A percentile compares a stretch with the other conserved stretches of the same genome.
Evolutionary conservation across 2,329 filamentous ascomycete genomes (phyloP).

Genomic region (Beauveria brongniartii): DNA sequence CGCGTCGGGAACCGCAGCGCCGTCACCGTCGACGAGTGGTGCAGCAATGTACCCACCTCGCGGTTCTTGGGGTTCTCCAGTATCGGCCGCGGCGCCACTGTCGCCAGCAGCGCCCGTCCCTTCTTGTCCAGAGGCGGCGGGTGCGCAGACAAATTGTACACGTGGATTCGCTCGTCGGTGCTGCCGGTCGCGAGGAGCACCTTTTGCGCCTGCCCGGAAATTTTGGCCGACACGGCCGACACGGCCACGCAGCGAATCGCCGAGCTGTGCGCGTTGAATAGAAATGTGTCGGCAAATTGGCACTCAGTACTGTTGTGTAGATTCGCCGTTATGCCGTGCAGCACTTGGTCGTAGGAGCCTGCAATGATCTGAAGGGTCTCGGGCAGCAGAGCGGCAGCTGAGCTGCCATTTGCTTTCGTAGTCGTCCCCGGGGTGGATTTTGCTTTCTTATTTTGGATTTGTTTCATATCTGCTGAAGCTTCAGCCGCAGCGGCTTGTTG

Average conservation of each 20-base stretch:
- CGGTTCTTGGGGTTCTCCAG: conserved; percentile 80
- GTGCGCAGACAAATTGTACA: conserved; percentile 78
- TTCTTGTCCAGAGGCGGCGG: conserved; percentile 42
- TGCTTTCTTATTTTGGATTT: conserved; percentile 24
- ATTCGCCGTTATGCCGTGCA: conserved; percentile 83
- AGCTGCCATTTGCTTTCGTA: conserved; percentile 16
- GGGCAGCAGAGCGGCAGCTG: conserved; percentile 16
- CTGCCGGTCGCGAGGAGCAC: conserved; percentile 84
- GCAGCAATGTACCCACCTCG: conserved; percentile 76
- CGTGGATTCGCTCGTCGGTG: conserved; percentile 89
- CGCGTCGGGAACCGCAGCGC: conserved; percentile 74
- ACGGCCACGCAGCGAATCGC: conserved; percentile 84
- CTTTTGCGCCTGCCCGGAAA: conserved; percentile 62
- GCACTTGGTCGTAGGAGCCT: conserved; percentile 86
- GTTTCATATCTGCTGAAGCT: conserved; percentile 14
- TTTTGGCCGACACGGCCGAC: conserved; percentile 61
- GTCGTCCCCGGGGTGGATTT: conserved; percentile 17
- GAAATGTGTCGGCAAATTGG: conserved; percentile 78
- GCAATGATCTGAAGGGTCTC: conserved; percentile 80
- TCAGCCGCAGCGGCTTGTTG: conserved; percentile 24
- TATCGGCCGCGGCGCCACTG: conserved; percentile 63
- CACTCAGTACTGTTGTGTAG: conserved; percentile 44
- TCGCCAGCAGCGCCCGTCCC: conserved; percentile 53
- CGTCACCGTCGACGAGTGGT: conserved; percentile 79
- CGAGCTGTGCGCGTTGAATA: conserved; percentile 89